Percentiles rank a stretch among this genome's conserved stretches.
Evolutionary conservation across 192 early-diverging fungal species (phyloP).

Genomic region (Podila clonocystis): DNA sequence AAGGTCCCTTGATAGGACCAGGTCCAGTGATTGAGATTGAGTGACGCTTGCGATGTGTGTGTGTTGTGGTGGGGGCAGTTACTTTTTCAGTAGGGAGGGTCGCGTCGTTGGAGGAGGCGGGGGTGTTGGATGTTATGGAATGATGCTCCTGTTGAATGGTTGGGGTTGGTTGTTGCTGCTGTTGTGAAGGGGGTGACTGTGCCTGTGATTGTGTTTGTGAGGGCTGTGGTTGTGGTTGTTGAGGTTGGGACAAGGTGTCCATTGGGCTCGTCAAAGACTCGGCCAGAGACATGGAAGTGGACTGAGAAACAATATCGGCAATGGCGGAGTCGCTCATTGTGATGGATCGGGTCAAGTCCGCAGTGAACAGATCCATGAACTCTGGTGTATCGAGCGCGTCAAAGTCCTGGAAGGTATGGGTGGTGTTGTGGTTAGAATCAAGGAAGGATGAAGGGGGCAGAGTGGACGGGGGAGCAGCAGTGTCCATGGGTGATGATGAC

Average conservation of each 20-base stretch:
- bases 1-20: slow-evolving; percentile 10
- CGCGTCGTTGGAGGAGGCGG: not conserved
- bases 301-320: not conserved
- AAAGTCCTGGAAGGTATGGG: not conserved
- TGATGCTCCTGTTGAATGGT: not conserved
- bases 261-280: not conserved
- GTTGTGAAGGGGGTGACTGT: not conserved
- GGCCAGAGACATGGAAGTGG: not conserved
- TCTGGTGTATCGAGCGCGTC: not conserved
- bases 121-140: slow-evolving; percentile 6
- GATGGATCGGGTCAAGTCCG: not conserved
- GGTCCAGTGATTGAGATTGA: not conserved
- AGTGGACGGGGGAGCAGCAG: not conserved
- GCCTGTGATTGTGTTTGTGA: not conserved
- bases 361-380: not conserved
- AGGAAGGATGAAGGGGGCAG: not conserved
- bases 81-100: not conserved
- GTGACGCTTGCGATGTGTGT: not conserved
- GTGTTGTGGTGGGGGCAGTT: not conserved
- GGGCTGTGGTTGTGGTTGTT: not conserved
- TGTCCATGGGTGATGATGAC: not conserved
- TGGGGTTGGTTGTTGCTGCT: slow-evolving; percentile 7
- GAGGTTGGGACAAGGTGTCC: not conserved
- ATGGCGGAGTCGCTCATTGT: not conserved
- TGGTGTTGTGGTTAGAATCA: not conserved